Evolutionary conservation across 2,329 filamentous ascomycete genomes (phyloP), one percentile per base, ranked within the genome.

Genomic region (Thielaviopsis ethacetica): DNA sequence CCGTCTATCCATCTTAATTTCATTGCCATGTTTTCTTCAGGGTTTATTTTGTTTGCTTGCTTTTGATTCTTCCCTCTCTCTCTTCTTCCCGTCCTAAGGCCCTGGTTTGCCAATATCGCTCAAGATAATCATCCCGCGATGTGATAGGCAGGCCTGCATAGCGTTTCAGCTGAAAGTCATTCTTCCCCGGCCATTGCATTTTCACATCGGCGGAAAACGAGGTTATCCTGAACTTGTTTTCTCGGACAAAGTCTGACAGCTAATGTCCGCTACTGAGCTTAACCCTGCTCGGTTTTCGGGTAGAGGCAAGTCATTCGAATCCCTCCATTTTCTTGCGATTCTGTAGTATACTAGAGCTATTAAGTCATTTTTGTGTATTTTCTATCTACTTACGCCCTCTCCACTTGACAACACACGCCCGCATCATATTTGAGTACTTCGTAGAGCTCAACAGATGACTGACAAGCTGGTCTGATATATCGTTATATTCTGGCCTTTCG

Each of bases 211-310:
- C 30, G 10, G 10, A 34, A 34, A 12, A 34, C 10, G 30, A 34
- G 30, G 30, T 34, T 34, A 34, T 34, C 10, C 30, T 34, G 10
- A 2, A 34, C 5, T n/a, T n/a, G 4, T 21, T 49, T 21, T n/a
- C 59, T 53, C 30, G 27, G 47, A 38, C 41, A 50, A 49, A 15
- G 30, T 19, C 53, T 49, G 27, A 15, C 30, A 5, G 38, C n/a
- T 22, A 54, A 54, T 54, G 53, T 54, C 53, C 53, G 53, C 38
- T 54, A 34, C 53, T 19, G 13, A 54, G 53, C 30, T 54, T 54
- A 21, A 54, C 53, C 53, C 53, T 54, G 53, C 27, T 54, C 34
- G 27, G 4, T 34, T 34, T 38, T 54, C 53, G 53, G 53, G 53
- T 54, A 54, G 27, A 41, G 19, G 44, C 44, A 49, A 49, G 44